A percentile compares a stretch with the other conserved stretches of the same genome.
These are phyloP conservation scores for Xylaria scruposa DNA, from an alignment of 495 filamentous ascomycete species.

Conservation along the genomic window DNA sequence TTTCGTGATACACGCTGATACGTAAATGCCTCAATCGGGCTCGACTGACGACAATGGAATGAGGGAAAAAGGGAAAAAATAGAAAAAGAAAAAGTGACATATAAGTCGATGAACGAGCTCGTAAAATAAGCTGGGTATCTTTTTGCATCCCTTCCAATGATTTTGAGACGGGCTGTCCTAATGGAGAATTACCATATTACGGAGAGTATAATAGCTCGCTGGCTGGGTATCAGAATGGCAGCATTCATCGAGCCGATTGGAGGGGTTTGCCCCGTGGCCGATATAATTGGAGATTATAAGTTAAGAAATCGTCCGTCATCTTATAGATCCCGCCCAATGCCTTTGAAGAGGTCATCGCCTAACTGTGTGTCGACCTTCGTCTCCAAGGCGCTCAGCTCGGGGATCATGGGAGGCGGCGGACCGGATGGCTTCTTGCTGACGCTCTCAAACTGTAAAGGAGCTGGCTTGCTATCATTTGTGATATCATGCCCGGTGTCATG, in stretches of 20 bases:
- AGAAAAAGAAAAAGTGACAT: slow-evolving; percentile 31
- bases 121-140: slow-evolving; percentile 46
- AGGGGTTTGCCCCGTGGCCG: background rate
- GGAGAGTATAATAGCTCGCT: slow-evolving; percentile 36
- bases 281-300: background rate
- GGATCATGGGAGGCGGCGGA: slow-evolving; percentile 65
- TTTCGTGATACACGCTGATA: slow-evolving; percentile 35
- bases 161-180: slow-evolving; percentile 14
- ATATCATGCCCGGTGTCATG: slow-evolving; percentile 31
- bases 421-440: slow-evolving; percentile 47
- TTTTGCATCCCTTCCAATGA: slow-evolving; percentile 29
- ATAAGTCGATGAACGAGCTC: slow-evolving; percentile 43
- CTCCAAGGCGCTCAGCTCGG: slow-evolving; percentile 62
- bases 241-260: slow-evolving; percentile 27
- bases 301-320: background rate
- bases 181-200: slow-evolving; percentile 32
- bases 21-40: slow-evolving; percentile 19
- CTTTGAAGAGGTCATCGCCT: slow-evolving; percentile 65
- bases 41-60: slow-evolving; percentile 25
- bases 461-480: slow-evolving; percentile 34
- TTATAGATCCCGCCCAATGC: slow-evolving; percentile 52
- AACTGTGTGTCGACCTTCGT: slow-evolving; percentile 52
- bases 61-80: slow-evolving; percentile 30
- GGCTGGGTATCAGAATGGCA: slow-evolving; percentile 31
- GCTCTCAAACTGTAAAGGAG: slow-evolving; percentile 40